These are phyloP conservation scores for Trifolium pratense DNA, from an alignment of 306 rosid species.

Conservation along the genomic window DNA sequence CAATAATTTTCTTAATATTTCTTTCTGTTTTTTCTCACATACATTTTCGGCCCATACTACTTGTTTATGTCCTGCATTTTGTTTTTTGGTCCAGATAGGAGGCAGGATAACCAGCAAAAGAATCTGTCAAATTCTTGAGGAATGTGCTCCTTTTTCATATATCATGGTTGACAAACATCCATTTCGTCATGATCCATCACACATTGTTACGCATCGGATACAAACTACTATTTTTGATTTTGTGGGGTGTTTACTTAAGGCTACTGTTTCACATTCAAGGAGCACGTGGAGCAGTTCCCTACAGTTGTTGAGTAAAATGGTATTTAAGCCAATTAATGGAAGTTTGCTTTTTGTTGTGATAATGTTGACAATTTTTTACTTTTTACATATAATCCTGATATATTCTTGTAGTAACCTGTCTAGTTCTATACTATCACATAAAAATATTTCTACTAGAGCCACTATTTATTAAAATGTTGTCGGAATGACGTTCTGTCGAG, in stretches of 20 bases:
- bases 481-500: slow-evolving; percentile 7
- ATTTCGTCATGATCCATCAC: slow-evolving; percentile 89
- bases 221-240: slow-evolving; percentile 70
- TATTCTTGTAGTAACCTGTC: slow-evolving; percentile 28
- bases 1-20: slow-evolving; percentile 5
- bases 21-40: slow-evolving; percentile 8
- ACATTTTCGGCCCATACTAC: slow-evolving; percentile 15
- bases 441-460: slow-evolving; percentile 21
- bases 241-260: slow-evolving; percentile 62
- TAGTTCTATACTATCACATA: slow-evolving; percentile 19
- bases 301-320: slow-evolving; percentile 71
- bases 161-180: slow-evolving; percentile 89
- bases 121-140: slow-evolving; percentile 76
- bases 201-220: slow-evolving; percentile 81
- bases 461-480: slow-evolving; percentile 31
- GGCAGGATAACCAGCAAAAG: slow-evolving; percentile 94
- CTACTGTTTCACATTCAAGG: slow-evolving; percentile 50
- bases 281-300: slow-evolving; percentile 61
- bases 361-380: slow-evolving; percentile 22
- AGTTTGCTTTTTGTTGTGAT: slow-evolving; percentile 20
- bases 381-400: slow-evolving; percentile 28
- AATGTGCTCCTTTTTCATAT: slow-evolving; percentile 73
- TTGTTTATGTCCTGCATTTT: slow-evolving; percentile 19
- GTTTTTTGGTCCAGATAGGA: slow-evolving; percentile 72
- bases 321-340: slow-evolving; percentile 47